A percentile compares a stretch with the other conserved stretches of the same genome.
Evolutionary conservation across 805 yeast species (phyloP).

Genomic region (Sporopachydermia lactativora): DNA sequence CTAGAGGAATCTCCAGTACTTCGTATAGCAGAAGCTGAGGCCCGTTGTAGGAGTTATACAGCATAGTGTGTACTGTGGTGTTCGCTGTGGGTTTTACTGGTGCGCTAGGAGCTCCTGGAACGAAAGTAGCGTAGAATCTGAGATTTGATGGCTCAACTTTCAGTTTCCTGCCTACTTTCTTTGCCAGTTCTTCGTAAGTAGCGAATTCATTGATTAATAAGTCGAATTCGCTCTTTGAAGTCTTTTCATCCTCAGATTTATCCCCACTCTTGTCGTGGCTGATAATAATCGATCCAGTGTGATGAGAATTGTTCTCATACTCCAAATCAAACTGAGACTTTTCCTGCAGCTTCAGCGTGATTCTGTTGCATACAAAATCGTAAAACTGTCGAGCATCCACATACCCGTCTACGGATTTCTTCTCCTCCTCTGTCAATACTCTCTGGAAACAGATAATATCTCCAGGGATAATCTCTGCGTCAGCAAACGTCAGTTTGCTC

Average conservation of each 20-base stretch:
- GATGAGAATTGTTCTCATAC: constrained; percentile 13
- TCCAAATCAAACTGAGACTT: not conserved
- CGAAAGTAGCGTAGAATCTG: constrained; percentile 49
- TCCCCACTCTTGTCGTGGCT: constrained; percentile 6
- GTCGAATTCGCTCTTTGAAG: constrained; percentile 16
- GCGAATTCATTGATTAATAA: constrained; percentile 59
- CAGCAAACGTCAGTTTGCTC: constrained; percentile 14
- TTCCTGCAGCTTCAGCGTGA: constrained; percentile 11
- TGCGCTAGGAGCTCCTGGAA: constrained; percentile 32
- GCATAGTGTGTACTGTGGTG: constrained; percentile 21
- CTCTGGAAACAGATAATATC: constrained; percentile 22
- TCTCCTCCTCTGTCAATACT: constrained; percentile 11
- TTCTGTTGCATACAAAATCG: constrained; percentile 18
- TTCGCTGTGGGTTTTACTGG: constrained; percentile 20
- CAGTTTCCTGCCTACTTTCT: constrained; percentile 40
- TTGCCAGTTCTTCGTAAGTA: constrained; percentile 43
- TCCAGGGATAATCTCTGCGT: constrained; percentile 21
- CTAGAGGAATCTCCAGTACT: constrained; percentile 55
- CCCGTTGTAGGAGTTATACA: constrained; percentile 14
- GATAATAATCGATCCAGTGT: constrained; percentile 9
- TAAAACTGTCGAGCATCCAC: constrained; percentile 12
- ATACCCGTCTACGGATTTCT: constrained; percentile 10
- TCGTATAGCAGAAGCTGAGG: constrained; percentile 47
- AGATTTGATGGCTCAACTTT: constrained; percentile 44
- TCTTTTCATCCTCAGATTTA: constrained; percentile 14